These are phyloP conservation scores for Kodamaea fukazawae DNA, from an alignment of 805 yeast species.

Conservation along the genomic window DNA sequence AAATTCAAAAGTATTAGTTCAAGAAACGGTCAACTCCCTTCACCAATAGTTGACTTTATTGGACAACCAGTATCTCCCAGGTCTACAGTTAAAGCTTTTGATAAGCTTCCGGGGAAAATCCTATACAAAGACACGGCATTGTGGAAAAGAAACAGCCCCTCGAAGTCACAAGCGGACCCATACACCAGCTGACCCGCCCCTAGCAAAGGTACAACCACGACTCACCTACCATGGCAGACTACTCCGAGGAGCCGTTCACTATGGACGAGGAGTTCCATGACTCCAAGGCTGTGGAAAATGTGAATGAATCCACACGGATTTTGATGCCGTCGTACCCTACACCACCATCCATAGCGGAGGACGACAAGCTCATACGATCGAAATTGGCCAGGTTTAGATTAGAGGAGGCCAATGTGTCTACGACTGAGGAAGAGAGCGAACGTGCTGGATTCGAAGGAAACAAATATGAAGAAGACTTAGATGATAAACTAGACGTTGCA, in stretches of 20 bases:
- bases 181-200: no score
- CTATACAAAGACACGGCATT: no score
- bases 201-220: no score
- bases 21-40: no score
- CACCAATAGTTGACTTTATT: no score
- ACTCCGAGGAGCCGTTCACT: constrained; percentile 39
- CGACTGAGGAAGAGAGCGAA: constrained; percentile 28
- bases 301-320: constrained; percentile 1
- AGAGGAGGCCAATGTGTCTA: constrained; percentile 20
- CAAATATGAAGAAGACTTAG: constrained; percentile 38
- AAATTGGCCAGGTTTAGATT: constrained; percentile 25
- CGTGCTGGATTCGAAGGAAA: constrained; percentile 16
- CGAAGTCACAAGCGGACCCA: no score
- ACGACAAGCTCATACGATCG: constrained; percentile 33
- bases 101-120: no score
- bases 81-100: no score
- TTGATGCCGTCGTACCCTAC: not conserved
- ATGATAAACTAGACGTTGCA: constrained; percentile 36
- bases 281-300: not conserved
- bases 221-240: constrained; percentile 9
- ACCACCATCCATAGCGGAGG: constrained; percentile 6
- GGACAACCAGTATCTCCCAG: no score
- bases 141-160: no score
- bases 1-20: no score
- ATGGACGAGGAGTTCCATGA: constrained; percentile 42